Base-by-base conservation (phyloP, 257 asterid species). In the Nicotiana noctiflora region DNA sequence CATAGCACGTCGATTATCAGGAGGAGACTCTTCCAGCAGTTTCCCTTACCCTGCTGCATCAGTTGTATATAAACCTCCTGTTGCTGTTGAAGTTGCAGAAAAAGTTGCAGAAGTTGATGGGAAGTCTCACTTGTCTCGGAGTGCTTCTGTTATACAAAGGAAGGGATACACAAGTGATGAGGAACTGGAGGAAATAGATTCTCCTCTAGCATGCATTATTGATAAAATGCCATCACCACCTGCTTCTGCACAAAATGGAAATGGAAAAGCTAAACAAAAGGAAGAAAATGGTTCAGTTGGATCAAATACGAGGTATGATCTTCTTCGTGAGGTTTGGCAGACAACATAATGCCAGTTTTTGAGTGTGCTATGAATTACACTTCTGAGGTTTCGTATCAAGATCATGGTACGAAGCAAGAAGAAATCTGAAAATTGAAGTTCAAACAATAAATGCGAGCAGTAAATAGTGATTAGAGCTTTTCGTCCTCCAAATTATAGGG, bases 141-240 rank as follows among this genome's bases (percentile, higher is more conserved):
- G 91, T 37, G 86, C 98, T 75, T 92, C 99, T 57, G 76, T 90
- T 1, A 87, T 91, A 75, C 97, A 89, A 89, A 90, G 95, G 82
- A 96, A 96, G 85, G 99, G 98, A 53, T 92, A 94, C 88, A 91
- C 98, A 31, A 94, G 98, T 17, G 98, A 94, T 4, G 99, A 93
- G 80, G 98, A 93, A 87, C 89, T 96, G 55, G 97, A 90, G 46
- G 98, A 92, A 80, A 84, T 94, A 64, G 95, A 94, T 84, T 86
- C 88, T 68, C 93, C 97, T 66, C 88, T 91, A 53, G 63, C 86
- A 14, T 84, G 89, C 21, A 89, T 90, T n/a, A 84, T 89, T 25
- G 85, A 90, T 75, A 89, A 87, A 55, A 60, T 82, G 21, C 86
- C 94, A 18, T 67, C 82, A 13, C 86, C 94, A 67, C 84, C 91